Base-by-base conservation (phyloP, 1,284 basidiomycete genomes). In the Meira nashicola region DNA sequence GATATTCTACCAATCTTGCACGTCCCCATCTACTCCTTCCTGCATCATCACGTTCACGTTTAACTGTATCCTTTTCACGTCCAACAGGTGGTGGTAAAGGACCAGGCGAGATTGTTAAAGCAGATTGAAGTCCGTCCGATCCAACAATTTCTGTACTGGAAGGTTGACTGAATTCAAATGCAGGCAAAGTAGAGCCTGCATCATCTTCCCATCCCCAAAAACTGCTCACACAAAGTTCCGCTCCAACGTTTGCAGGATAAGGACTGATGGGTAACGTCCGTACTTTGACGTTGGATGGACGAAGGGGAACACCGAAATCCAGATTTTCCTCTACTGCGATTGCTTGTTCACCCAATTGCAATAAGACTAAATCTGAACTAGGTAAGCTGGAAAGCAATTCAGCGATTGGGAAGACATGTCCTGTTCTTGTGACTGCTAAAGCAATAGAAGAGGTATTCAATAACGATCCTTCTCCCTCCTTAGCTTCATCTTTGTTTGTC, bases 261-360 rank as follows among this genome's bases (percentile, higher is more conserved):
- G 86, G 87, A 14, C 85, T 87, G 19, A 89, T 80, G 1, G 87
- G 86, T 0, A 88, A 81, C 0, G 85, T 81, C 12, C 79, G 64
- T 1, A 77, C 79, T 15, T 83, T 56, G 1, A 60, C 56, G 19
- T 52, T 37, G 12, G 54, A 52, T 12, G 55, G 37, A 14, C 67
- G 63, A 11, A 67, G 59, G 19, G 65, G n/a, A 25, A 76, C 19
- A 15, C 23, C 54, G 28, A 55, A 25, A 6, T 19, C 47, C 11
- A 12, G 9, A 8, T 33, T 33, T 12, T 44, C 54, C 4, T 46
- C n/a, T 4, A 54, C 55, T 0, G 55, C 50, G 50, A 53, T 55
- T 14, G 55, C 46, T 49, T 68, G 47, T 43, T 64, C 60, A 49
- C 60, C 55, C 47, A 78, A 61, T 46, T 67, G 60, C 39, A 75